phyloP scores from a whole-genome alignment of 768 basidiomycete species.

The Termitomyces sp. region DNA sequence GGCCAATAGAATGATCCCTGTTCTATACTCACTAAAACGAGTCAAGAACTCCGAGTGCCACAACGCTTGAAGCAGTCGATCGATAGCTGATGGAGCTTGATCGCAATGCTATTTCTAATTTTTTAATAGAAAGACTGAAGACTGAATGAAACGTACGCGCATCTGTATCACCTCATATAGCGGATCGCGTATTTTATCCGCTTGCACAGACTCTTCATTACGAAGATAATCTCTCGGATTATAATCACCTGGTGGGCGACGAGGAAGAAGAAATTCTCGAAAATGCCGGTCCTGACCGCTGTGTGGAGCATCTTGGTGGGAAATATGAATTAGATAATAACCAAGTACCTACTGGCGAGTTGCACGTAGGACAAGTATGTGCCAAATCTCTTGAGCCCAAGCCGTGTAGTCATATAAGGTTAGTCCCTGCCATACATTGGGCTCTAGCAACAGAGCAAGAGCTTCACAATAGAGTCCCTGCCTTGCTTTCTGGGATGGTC shows the following conservation, averaged over 20 bases:
- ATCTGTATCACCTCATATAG: conserved; percentile 42
- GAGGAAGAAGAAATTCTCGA: conserved; percentile 58
- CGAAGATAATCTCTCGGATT: conserved; percentile 55
- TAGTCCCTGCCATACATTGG: conserved; percentile 65
- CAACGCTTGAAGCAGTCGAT: conserved; percentile 62
- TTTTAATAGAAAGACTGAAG: background rate
- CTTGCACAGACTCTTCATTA: conserved; percentile 31
- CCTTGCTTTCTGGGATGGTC: conserved; percentile 49
- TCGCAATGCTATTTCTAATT: conserved; percentile 45
- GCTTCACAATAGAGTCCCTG: conserved; percentile 64
- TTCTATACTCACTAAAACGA: conserved; percentile 61
- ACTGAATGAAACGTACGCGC: conserved; percentile 28
- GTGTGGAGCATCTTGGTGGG: background rate
- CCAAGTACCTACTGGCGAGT: conserved; percentile 64
- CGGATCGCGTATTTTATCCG: conserved; percentile 36
- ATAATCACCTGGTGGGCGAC: conserved; percentile 50
- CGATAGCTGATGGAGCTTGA: conserved; percentile 57
- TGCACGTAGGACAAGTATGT: conserved; percentile 62
- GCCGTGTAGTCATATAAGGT: conserved; percentile 56
- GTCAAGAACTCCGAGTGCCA: conserved; percentile 82
- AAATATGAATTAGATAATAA: conserved; percentile 1
- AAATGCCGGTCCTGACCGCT: conserved; percentile 66
- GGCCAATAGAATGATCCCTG: conserved; percentile 66
- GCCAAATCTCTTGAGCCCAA: conserved; percentile 79
- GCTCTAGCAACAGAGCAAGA: conserved; percentile 58